Conservation (phyloP, 768 basidiomycete species). For the Thelephora ganbajun region DNA sequence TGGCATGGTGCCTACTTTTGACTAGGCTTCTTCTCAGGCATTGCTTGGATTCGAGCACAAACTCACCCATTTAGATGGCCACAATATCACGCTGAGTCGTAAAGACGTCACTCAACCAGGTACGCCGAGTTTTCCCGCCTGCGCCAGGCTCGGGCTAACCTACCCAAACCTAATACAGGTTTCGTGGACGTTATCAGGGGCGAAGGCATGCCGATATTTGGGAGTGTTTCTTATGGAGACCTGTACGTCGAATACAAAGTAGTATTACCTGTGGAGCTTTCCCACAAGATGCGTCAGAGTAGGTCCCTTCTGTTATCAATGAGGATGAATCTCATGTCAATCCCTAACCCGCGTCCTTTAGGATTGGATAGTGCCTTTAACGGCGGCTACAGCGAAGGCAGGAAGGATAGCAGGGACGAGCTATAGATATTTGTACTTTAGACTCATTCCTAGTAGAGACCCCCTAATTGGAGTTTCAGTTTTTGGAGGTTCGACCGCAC, state of each 20-base stretch:
- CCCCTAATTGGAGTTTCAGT: too few relatives aligned
- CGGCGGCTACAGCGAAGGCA: neutral
- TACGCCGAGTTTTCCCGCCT: slow-evolving; percentile 15
- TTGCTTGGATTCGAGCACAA: slow-evolving; percentile 93
- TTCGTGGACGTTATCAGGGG: slow-evolving; percentile 75
- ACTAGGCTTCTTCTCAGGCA: slow-evolving; percentile 38
- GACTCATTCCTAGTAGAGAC: too few relatives aligned
- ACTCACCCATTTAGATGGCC: slow-evolving; percentile 85
- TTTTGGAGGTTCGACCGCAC: too few relatives aligned
- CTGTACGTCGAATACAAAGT: slow-evolving; percentile 91
- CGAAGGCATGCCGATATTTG: slow-evolving; percentile 79
- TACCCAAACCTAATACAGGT: slow-evolving; percentile 27
- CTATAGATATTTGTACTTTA: neutral
- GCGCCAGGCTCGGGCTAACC: neutral
- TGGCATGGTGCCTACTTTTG: neutral
- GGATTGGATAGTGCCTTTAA: neutral
- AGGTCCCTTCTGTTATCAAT: slow-evolving; percentile 24
- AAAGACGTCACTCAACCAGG: slow-evolving; percentile 87
- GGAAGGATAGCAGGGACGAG: neutral
- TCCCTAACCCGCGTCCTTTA: neutral
- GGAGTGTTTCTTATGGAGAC: slow-evolving; percentile 47
- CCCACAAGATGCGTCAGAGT: slow-evolving; percentile 61
- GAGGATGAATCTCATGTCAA: neutral
- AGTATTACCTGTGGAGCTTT: slow-evolving; percentile 66
- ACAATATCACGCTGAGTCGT: slow-evolving; percentile 53